A percentile compares a stretch with the other conserved stretches of the same genome.
Conservation (phyloP, 352 stramenopile species). For the Phytophthora nicotianae region DNA sequence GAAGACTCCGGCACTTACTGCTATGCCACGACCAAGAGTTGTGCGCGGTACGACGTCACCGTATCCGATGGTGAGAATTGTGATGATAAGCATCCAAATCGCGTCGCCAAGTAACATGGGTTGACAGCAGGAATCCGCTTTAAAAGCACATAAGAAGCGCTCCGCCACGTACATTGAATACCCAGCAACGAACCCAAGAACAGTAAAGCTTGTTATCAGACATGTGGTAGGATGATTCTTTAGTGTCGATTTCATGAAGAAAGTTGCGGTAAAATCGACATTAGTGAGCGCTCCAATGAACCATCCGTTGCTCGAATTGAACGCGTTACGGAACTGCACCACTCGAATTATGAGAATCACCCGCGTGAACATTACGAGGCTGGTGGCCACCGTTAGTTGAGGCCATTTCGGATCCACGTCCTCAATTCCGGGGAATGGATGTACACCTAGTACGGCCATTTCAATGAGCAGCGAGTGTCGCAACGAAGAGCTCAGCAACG, state of each 20-base stretch:
- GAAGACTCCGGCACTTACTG: constrained; percentile 54
- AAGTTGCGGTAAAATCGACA: constrained; percentile 71
- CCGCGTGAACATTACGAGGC: constrained; percentile 66
- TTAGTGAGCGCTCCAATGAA: constrained; percentile 83
- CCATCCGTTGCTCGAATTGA: constrained; percentile 84
- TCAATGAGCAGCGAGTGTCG: constrained; percentile 54
- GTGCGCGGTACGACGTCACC: constrained; percentile 70
- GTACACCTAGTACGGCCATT: constrained; percentile 54
- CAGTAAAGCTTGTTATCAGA: constrained; percentile 45
- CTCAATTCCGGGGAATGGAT: constrained; percentile 77
- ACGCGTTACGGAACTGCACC: constrained; percentile 66
- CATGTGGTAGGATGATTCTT: constrained; percentile 68
- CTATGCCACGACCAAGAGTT: constrained; percentile 48
- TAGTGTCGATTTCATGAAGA: constrained; percentile 80
- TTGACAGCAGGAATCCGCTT: constrained; percentile 53
- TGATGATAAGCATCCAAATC: constrained; percentile 74
- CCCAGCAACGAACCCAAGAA: constrained; percentile 49
- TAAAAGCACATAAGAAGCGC: constrained; percentile 73
- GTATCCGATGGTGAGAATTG: constrained; percentile 76
- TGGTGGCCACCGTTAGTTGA: constrained; percentile 58
- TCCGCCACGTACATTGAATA: constrained; percentile 77
- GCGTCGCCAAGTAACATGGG: constrained; percentile 59
- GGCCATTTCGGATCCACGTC: constrained; percentile 63
- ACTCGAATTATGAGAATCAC: constrained; percentile 61
- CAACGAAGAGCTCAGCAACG: constrained; percentile 63